Base-by-base conservation (phyloP, 2,329 filamentous ascomycete genomes). In the Penicillium glabrum region DNA sequence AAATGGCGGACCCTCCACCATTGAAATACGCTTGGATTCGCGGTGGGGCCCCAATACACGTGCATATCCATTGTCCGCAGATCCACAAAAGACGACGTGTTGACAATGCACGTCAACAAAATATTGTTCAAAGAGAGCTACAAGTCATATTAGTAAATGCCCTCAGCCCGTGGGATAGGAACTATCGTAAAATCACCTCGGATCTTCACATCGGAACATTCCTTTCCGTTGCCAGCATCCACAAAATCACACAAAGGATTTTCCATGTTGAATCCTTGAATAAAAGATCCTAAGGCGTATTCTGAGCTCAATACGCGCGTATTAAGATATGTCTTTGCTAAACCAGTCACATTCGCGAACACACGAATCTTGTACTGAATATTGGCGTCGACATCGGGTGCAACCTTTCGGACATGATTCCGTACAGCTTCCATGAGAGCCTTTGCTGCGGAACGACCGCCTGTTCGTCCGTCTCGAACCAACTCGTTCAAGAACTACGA, bases 11-110 rank as follows among this genome's bases (percentile, higher is more conserved):
- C 27, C 77, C 61, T 79, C 70, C 31, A 79, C 51, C 5, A 79
- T 61, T 5, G 73, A 69, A 35, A 79, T 71, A 10, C 68, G 69
- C 6, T 64, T 63, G 14, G 67, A 67, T 19, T 61, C 67, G 1
- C 59, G 60, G 48, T 75, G 69, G 0, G 70, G 66, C 3, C 67
- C 69, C 14, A 80, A 69, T 24, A 78, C 61, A 16, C 73, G 74
- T n/a, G 76, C 75, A 54, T 79, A 79, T 23, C 76, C 74, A 53
- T 73, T 76, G 51, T 79, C 77, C 5, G 72, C 68, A 2, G 77
- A 76, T 23, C 68, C 77, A n/a, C 75, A 76, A 45, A 80, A 77
- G 41, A 78, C 48, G 33, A 79, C 63, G 11, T 71, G 74, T 13
- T 66, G 70, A 56, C 77, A 79, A 53, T 79, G 77, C 9, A 72